Percentiles rank a stretch among this genome's conserved stretches.
Evolutionary conservation across 2,329 filamentous ascomycete genomes (phyloP).

Genomic region (Pseudocercospora crystallina): DNA sequence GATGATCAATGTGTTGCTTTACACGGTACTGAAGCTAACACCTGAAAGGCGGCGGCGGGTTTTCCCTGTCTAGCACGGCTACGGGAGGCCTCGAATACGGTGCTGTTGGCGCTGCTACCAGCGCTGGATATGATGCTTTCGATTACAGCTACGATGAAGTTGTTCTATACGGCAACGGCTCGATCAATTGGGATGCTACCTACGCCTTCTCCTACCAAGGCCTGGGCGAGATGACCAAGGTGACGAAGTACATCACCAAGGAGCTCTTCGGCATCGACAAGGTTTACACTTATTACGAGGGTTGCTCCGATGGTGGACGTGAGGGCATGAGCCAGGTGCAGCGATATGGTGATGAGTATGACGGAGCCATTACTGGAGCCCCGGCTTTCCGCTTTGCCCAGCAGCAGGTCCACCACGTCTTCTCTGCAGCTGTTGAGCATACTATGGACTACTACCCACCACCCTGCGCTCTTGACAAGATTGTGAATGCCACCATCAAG

Average conservation of each 20-base stretch:
- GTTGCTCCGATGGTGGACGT: constrained; percentile 54
- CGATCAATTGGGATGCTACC: constrained; percentile 51
- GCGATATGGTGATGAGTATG: constrained; percentile 50
- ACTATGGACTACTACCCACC: constrained; percentile 42
- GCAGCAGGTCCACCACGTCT: constrained; percentile 47
- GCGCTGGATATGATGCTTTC: constrained; percentile 53
- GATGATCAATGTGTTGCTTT: too few relatives aligned
- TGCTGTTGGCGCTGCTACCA: constrained; percentile 49
- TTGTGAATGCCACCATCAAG: constrained; percentile 55
- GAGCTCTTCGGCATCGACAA: constrained; percentile 37
- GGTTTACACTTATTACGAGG: constrained; percentile 48
- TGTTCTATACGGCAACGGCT: constrained; percentile 42
- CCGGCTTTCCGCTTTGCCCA: constrained; percentile 48
- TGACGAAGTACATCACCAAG: constrained; percentile 45
- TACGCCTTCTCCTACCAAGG: constrained; percentile 54
- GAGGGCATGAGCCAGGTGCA: constrained; percentile 53
- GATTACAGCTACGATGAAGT: constrained; percentile 39
- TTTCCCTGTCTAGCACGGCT: constrained; percentile 32
- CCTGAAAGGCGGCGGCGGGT: constrained; percentile 52
- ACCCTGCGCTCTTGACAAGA: constrained; percentile 49
- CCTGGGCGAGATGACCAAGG: constrained; percentile 50
- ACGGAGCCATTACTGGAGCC: constrained; percentile 46
- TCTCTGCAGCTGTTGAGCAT: constrained; percentile 41
- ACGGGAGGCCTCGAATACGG: constrained; percentile 46
- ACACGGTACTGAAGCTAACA: too few relatives aligned